These are phyloP conservation scores for Corylus heterophylla DNA, from an alignment of 306 rosid genomes.

Conservation along the genomic window DNA sequence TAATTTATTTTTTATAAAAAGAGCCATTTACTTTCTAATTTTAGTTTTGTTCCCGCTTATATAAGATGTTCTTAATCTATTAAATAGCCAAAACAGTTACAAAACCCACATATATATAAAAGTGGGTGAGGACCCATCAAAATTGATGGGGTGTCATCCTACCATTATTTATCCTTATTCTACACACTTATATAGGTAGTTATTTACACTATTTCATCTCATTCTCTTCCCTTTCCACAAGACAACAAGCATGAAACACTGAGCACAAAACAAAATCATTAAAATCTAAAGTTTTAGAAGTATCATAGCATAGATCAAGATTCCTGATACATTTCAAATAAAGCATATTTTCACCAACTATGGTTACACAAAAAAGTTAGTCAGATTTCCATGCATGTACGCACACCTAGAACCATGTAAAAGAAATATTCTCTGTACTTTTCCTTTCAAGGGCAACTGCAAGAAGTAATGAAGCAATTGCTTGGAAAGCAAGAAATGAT, in stretches of 20 bases:
- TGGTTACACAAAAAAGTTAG: neutral
- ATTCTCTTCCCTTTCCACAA: neutral
- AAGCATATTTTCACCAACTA: neutral
- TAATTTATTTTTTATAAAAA: too few species aligned
- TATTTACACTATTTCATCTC: neutral
- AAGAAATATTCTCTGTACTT: neutral
- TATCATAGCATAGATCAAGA: neutral
- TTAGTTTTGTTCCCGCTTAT: too few species aligned
- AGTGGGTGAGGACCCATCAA: neutral
- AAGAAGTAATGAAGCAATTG: neutral
- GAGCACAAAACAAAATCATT: neutral
- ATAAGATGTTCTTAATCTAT: too few species aligned
- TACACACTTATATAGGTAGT: neutral
- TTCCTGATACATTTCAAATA: neutral
- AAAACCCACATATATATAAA: neutral
- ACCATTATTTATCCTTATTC: neutral
- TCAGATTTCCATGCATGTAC: neutral
- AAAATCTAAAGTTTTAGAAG: neutral
- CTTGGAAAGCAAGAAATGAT: conserved; percentile 8
- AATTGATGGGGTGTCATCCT: neutral
- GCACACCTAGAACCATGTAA: neutral
- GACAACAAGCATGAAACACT: neutral
- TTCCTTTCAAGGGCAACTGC: neutral
- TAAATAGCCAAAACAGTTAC: too few species aligned
- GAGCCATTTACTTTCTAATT: too few species aligned